phyloP scores from a whole-genome alignment of 1,139 yeast species.

The Tardiomyces depauwii region DNA sequence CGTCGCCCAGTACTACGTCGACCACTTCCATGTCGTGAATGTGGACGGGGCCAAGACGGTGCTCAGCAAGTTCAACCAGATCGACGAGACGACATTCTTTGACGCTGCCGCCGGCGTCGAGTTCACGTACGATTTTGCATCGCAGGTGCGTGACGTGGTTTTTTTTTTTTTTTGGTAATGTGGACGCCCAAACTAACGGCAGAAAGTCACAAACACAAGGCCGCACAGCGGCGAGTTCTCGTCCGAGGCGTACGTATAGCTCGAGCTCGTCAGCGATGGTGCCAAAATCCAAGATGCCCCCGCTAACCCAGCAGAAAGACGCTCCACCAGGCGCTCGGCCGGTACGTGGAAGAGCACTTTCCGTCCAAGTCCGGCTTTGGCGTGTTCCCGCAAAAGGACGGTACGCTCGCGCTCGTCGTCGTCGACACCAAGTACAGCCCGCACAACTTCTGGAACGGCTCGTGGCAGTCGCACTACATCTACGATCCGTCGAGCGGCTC shows the following conservation, averaged over 20 bases:
- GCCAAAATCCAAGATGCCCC: constrained; percentile 45
- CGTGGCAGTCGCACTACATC: constrained; percentile 68
- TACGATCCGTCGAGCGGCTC: constrained; percentile 22
- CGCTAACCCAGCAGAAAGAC: constrained; percentile 12
- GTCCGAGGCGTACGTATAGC: constrained; percentile 4
- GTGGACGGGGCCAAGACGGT: constrained; percentile 25
- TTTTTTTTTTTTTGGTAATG: too few relatives aligned
- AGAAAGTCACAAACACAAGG: constrained; percentile 6
- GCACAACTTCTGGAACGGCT: constrained; percentile 79
- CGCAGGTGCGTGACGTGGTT: constrained; percentile 8
- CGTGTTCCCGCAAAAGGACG: constrained; percentile 43
- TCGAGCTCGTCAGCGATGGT: too few relatives aligned
- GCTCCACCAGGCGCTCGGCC: constrained; percentile 13
- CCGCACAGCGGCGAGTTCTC: constrained; percentile 3
- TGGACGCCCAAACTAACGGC: constrained; percentile 1
- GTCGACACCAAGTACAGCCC: constrained; percentile 68
- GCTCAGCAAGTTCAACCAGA: constrained; percentile 36
- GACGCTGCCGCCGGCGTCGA: constrained; percentile 37
- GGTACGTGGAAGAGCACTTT: constrained; percentile 34
- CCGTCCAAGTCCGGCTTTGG: constrained; percentile 35
- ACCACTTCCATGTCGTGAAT: constrained; percentile 31
- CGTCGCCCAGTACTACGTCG: constrained; percentile 34
- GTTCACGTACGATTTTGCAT: constrained; percentile 53
- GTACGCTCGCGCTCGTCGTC: constrained; percentile 39
- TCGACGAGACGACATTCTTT: constrained; percentile 34